Base-by-base conservation (phyloP, 106 monocot genomes). In the Allium fistulosum region DNA sequence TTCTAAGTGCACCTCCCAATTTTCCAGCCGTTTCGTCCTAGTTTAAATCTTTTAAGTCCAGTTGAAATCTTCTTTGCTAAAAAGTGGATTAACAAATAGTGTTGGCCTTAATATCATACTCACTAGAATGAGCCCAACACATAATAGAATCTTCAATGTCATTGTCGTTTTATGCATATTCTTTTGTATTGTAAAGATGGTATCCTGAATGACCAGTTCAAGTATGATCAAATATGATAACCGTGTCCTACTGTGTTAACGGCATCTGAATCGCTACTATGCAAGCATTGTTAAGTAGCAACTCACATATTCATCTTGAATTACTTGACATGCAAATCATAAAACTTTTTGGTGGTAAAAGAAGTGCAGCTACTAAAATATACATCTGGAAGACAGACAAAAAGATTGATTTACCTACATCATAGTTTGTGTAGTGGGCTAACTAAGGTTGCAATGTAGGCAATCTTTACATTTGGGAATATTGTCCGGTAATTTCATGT, bases 261-360 rank as follows among this genome's bases (percentile, higher is more conserved):
- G 74, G 56, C 80, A 85, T 81, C 71, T 85, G 80, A 75, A 85
- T 85, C 27, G 81, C 85, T 7, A 81, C 80, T 5, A 81, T 74
- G 71, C 85, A 80, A 57, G 78, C 68, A 75, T 51, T 85, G 75
- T 81, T 72, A 45, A 81, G 81, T 16, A 85, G 74, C 10, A 85
- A 70, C 61, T 78, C 59, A 80, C 81, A 85, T 6, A 49, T 45
- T 46, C 80, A 72, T 49, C 57, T 49, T 15, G 5, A 8, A 13
- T 13, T 15, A 7, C 13, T 47, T 37, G 63, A 15, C n/a, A n/a
- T 47, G 6, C 4, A 13, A 28, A 16, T 45, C 14, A 58, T 46
- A 16, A 37, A 17, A 55, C 22, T 26, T 18, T 26, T 9, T 9
- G 48, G 63, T 55, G 16, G 37, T 8, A 58, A 69, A 26, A 69